A percentile compares a stretch with the other conserved stretches of the same genome.
Evolutionary conservation across 2,329 filamentous ascomycete genomes (phyloP).

Genomic region (Hymenoscyphus fructigenus): DNA sequence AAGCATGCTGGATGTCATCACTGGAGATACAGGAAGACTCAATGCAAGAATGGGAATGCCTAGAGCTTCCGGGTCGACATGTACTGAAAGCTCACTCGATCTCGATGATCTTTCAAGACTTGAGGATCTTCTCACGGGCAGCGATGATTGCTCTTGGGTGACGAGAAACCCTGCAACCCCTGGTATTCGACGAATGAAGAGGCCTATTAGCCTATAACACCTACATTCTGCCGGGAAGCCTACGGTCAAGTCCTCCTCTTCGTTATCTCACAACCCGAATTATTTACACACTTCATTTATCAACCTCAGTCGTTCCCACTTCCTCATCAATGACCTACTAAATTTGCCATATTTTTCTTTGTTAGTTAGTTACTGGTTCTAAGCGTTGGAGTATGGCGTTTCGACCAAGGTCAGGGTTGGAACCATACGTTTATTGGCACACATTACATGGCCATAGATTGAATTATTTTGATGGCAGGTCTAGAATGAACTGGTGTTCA

Average conservation of each 20-base stretch:
- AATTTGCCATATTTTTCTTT: too few species aligned
- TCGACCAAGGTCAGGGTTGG: background rate
- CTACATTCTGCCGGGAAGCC: background rate
- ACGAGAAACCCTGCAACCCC: background rate
- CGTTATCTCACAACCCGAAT: too few species aligned
- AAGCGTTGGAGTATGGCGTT: background rate
- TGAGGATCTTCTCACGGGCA: constrained; percentile 2
- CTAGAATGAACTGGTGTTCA: background rate
- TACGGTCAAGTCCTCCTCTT: too few species aligned
- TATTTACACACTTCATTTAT: too few species aligned
- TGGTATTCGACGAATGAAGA: background rate
- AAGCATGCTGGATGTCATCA: constrained; percentile 23
- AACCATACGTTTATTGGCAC: background rate
- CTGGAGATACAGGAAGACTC: constrained; percentile 16
- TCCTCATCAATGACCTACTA: too few species aligned
- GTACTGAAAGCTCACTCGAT: constrained; percentile 14
- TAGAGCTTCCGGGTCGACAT: constrained; percentile 4
- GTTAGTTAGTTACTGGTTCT: background rate
- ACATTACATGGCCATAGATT: background rate
- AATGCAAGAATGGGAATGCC: constrained; percentile 15
- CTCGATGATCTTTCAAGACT: constrained; percentile 10
- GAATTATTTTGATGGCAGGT: background rate
- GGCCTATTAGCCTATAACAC: background rate
- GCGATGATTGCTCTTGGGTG: constrained; percentile 7
- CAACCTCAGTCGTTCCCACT: too few species aligned